phyloP scores from a whole-genome alignment of 495 filamentous ascomycete genomes.

The Thozetella sp. region DNA sequence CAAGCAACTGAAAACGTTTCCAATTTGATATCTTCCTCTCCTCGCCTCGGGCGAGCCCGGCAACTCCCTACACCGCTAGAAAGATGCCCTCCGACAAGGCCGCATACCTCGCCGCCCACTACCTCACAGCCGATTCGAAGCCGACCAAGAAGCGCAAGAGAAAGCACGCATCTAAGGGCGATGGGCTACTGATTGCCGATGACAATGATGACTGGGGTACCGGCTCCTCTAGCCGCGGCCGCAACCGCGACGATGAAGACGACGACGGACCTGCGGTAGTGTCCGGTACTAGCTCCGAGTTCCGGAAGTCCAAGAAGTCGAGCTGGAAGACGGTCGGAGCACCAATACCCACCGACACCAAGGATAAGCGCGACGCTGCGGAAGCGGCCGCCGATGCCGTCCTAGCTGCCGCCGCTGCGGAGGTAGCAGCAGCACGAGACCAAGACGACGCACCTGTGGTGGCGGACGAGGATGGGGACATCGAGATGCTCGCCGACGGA shows the following conservation, averaged over 20 bases:
- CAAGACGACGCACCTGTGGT: conserved; percentile 47
- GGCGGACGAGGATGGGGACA: conserved; percentile 33
- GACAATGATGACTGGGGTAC: conserved; percentile 81
- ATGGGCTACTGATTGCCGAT: conserved; percentile 85
- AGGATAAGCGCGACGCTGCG: conserved; percentile 35
- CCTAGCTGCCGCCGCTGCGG: conserved; percentile 71
- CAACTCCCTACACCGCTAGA: conserved; percentile 1
- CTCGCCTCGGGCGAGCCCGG: background rate
- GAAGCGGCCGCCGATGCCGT: conserved; percentile 81
- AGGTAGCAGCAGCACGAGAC: conserved; percentile 54
- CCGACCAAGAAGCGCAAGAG: conserved; percentile 85
- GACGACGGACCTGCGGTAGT: conserved; percentile 44
- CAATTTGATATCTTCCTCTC: background rate
- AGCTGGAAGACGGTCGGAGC: conserved; percentile 75
- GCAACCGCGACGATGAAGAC: conserved; percentile 47
- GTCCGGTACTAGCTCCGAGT: conserved; percentile 62
- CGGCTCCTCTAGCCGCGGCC: conserved; percentile 32
- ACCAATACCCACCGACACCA: conserved; percentile 36
- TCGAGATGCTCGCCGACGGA: conserved; percentile 76
- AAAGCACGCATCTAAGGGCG: conserved; percentile 59
- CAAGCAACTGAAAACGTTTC: no score
- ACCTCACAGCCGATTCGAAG: conserved; percentile 76
- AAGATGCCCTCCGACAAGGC: conserved; percentile 67
- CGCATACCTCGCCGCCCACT: conserved; percentile 91
- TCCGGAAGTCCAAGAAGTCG: conserved; percentile 76